Base-by-base conservation (phyloP, 257 asterid species). In the Schizonepeta tenuifolia region DNA sequence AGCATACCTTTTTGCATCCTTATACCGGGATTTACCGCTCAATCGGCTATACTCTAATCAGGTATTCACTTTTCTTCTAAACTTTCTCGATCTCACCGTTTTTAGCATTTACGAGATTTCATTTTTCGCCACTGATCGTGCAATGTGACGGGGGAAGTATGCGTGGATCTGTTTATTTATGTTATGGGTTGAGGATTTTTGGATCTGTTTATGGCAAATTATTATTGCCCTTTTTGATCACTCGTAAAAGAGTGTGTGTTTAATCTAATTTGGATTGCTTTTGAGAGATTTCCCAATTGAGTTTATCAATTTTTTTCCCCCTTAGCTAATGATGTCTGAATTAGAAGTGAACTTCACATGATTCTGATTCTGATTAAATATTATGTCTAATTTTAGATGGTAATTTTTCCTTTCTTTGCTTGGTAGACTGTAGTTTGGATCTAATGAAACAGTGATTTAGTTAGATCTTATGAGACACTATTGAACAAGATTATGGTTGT, bases 121-220 rank as follows among this genome's bases (percentile, higher is more conserved):
- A 35, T 69, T 12, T 55, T 24, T 55, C 2, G 24, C 1, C 1
- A 17, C 53, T 73, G 64, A 70, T 58, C 41, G n/a, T 55, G 78
- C 71, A 67, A 66, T 79, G 80, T 51, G 76, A 18, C 67, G 69
- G 33, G 60, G 18, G 67, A 26, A 26, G 9, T 55, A 0, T 69
- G 11, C 44, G 15, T 77, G 69, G 78, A 77, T 80, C 76, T 77
- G 77, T 41, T 70, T 70, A 60, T 53, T 60, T 62, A 6, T 49
- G 33, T 69, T 59, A 24, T 46, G 41, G 53, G 62, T 71, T 70
- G 35, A 14, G 33, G 36, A 6, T 6, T 40, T 41, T 18, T 69
- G 57, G 73, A 31, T 77, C 67, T 31, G 47, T 71, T 51, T 53
- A 11, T 41, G 14, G 73, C 14, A 50, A 57, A 57, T 56, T 56